Conservation (phyloP, 2,329 filamentous ascomycete species). For the Blumeriella jaapii region DNA sequence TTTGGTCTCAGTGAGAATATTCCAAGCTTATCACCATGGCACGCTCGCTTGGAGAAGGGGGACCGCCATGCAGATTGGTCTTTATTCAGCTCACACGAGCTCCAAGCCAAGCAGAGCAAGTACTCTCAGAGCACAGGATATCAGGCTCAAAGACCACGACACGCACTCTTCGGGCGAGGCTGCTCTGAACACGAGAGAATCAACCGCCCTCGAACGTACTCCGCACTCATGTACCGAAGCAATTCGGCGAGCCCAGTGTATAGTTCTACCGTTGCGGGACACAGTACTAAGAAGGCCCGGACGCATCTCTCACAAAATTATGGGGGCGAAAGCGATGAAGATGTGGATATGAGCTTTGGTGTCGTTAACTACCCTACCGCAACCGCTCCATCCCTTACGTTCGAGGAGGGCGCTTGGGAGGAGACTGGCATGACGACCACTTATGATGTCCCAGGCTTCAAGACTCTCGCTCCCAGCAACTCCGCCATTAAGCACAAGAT, state of each 20-base stretch:
- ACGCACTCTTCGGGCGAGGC: slow-evolving; percentile 28
- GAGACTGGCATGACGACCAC: slow-evolving; percentile 46
- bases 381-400: slow-evolving; percentile 26
- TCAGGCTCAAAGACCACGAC: slow-evolving; percentile 25
- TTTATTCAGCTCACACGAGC: slow-evolving; percentile 18
- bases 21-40: slow-evolving; percentile 36
- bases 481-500: slow-evolving; percentile 47
- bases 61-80: slow-evolving; percentile 11
- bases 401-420: slow-evolving; percentile 43
- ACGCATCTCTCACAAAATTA: neutral
- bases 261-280: too few relatives aligned
- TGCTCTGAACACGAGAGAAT: neutral
- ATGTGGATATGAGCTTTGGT: neutral
- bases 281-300: too few relatives aligned
- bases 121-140: slow-evolving; percentile 8
- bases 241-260: too few relatives aligned
- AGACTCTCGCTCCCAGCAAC: slow-evolving; percentile 42
- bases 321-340: neutral
- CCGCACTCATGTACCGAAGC: too few relatives aligned
- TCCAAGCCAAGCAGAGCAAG: slow-evolving; percentile 29
- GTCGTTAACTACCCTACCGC: neutral
- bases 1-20: slow-evolving; percentile 37
- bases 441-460: slow-evolving; percentile 47
- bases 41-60: slow-evolving; percentile 30
- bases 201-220: too few relatives aligned